Evolutionary conservation across 192 early-diverging fungal genomes (phyloP), one percentile per base, ranked within the genome.

Genomic region (Jimgerdemannia flammicorona): DNA sequence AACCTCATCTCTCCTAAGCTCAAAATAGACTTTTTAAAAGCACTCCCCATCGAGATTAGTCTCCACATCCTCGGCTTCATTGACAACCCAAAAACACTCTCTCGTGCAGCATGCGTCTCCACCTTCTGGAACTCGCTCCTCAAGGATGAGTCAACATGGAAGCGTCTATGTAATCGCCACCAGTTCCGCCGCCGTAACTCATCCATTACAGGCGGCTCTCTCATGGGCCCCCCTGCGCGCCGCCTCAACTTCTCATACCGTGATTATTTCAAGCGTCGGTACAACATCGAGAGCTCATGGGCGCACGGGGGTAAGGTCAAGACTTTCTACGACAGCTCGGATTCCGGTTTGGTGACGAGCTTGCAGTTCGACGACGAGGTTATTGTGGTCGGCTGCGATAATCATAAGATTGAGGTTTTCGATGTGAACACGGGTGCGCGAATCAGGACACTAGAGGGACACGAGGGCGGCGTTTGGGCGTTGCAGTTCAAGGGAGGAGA

Each of bases 381-480:
- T 81, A 96, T 97, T 69, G 92, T 99, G 4, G 94, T 95, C 29
- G 98, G 97, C 43, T 91, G 94, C 29, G 98, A 99, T 84, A 96
- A 97, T 49, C 91, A 94, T 73, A 88, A 91, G 39, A 98, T 98
- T 54, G 92, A 95, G 76, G 93, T 99, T 44, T 98, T 96, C 81
- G 94, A 95, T 82, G 91, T 93, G 10, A 83, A 79, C 2, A 91
- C 92, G 3, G 97, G 96, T 20, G 83, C 84, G 3, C 77, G 92
- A 43, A 74, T 91, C 29, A 83, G 92, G 75, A 91, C 90, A 29
- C 80, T 99, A 3, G 86, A 87, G 65, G 97, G 98, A 18, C 93
- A 95, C 78, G 89, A 93, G 66, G 97, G 97, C 44, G 98, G 98
- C 20, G 97, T 99, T 11, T 99, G 98, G 98, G 96, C 97, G 40